Base-by-base conservation (phyloP, 306 rosid species). In the Astragalus glycyphyllos region DNA sequence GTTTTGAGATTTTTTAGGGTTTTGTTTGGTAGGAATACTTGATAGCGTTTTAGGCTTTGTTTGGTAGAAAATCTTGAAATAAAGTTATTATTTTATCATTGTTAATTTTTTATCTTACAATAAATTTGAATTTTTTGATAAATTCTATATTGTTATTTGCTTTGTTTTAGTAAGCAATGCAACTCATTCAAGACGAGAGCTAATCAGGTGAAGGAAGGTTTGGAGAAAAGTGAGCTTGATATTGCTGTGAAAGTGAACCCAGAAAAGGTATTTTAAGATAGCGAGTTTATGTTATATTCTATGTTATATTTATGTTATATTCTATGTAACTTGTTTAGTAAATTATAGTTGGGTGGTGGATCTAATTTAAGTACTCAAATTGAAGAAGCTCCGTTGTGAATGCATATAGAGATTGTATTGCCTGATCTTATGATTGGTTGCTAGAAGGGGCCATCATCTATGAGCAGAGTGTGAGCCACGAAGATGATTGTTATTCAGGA, bases 141-240 rank as follows among this genome's bases (percentile, higher is more conserved):
- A 40, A 40, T 8, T 7, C 45, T 40, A 40, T 35, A 40, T 8
- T 3, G 8, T 10, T 64, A 29, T 37, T 40, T 82, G n/a, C 23
- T 58, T 80, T 72, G 10, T 46, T 7, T 2, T 58, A 94, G 98
- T 76, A 94, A 67, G 59, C 97, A 94, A 56, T 94, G 97, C 81
- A 81, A 46, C 5, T 46, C 84, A 3, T 90, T 94, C 83, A 76
- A 81, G 84, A 80, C 26, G 8, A 86, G 89, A 67, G 98, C 98
- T 32, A 9, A 9, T 31, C 16, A 62, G 80, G 97, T 87, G 83
- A 86, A 84, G 76, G 75, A 63, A 48, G 89, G 92, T 40, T 32
- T 94, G 23, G 90, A 85, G 89, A 59, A 68, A 13, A 76, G 78
- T 5, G 67, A 58, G 59, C 1, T 70, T 72, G 92, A 89, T 51